Evolutionary conservation across 192 early-diverging fungal species (phyloP), one percentile per base, ranked within the genome.

Genomic region (Coemansia sp.): DNA sequence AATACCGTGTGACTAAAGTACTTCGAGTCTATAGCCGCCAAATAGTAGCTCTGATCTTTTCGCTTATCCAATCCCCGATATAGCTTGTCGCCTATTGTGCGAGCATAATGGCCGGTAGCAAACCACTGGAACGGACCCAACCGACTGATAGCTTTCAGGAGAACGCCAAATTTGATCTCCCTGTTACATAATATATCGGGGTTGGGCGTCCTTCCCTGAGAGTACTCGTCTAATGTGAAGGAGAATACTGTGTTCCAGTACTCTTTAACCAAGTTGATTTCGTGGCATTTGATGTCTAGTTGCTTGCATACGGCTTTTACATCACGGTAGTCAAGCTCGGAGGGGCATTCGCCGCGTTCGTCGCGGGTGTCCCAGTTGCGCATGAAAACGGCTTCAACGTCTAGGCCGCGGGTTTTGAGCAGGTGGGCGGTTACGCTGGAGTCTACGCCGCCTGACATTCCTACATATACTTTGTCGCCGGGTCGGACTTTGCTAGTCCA

Each of bases 11-110:
- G 68, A 15, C 30, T 20, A 27, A 85, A 59, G 16, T 65, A 53
- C 3, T 29, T 27, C 11, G 61, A 32, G 0, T 37, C 68, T 1
- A 96, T 85, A 0, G 83, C 86, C 0, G 92, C 91, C 15, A 99
- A 75, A 62, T 93, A 99, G 73, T 99, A 99, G 12, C 94, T 91
- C 75, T 99, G 97, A 70, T 99, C 97, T 66, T 99, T 99, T 47
- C 64, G 80, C 9, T 20, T 47, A 67, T 99, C 97, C 2, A 76
- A 7, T 0, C 88, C 91, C 49, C 76, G 61, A 10, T 32, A 59
- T 7, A 84, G 41, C 15, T 52, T 11, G 24, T 37, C 3, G 15
- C 41, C 15, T 6, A 64, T 18, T 4, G 55, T 24, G 8, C 70
- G 59, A 0, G 88, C 87, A 66, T 90, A 90, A 65, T 91, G 88